A percentile compares a stretch with the other conserved stretches of the same genome.
Conservation (phyloP, 306 rosid genomes). For the Dryas alaskensis region DNA sequence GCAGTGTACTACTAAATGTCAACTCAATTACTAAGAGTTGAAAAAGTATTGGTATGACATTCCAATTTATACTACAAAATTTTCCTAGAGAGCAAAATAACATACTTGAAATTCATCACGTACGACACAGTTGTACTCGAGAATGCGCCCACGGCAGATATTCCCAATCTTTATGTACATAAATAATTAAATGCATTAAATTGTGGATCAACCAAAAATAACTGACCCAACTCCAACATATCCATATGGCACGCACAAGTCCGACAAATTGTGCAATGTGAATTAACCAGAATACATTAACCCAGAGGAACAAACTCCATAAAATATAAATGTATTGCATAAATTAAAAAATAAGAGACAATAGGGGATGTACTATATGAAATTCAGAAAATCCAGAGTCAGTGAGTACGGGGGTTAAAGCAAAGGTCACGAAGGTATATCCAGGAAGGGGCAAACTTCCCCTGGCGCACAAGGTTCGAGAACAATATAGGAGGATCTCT, state of each 20-base stretch:
- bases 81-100: no score
- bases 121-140: no score
- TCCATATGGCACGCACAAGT: neutral
- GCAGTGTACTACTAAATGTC: no score
- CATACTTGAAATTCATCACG: no score
- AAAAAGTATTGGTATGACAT: no score
- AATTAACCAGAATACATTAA: neutral
- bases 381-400: constrained; percentile 36
- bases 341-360: constrained; percentile 23
- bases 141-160: neutral
- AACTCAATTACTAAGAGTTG: no score
- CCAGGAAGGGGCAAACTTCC: constrained; percentile 21
- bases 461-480: constrained; percentile 25
- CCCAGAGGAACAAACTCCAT: constrained; percentile 10
- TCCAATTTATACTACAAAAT: no score
- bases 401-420: constrained; percentile 18
- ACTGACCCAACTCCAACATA: neutral
- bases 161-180: neutral
- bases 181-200: neutral
- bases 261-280: neutral
- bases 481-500: constrained; percentile 14
- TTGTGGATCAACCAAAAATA: neutral
- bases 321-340: constrained; percentile 30
- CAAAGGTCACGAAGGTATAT: constrained; percentile 12
- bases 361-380: constrained; percentile 27